Conservation (phyloP, 768 basidiomycete genomes). For the Gloeostereum incarnatum region DNA sequence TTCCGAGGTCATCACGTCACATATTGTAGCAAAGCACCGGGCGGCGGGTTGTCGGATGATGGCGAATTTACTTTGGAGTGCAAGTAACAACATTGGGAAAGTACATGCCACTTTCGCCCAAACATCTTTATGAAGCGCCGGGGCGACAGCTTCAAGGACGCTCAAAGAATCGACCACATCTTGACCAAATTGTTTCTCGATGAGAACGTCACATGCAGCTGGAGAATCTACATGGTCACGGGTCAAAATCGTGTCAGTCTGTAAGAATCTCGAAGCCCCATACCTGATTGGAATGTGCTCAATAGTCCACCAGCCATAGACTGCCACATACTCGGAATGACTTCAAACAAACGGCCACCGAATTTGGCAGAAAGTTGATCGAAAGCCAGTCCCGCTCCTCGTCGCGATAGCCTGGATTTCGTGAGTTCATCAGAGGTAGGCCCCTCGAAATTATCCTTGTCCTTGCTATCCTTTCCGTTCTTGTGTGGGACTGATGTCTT, state of each 20-base stretch:
- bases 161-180: constrained; percentile 91
- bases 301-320: constrained; percentile 78
- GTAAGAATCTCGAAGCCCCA: constrained; percentile 14
- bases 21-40: constrained; percentile 79
- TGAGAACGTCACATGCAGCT: constrained; percentile 48
- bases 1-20: constrained; percentile 74
- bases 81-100: constrained; percentile 69
- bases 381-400: constrained; percentile 84
- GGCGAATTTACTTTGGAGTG: constrained; percentile 79
- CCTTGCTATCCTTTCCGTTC: constrained; percentile 23
- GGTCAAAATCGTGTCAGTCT: not conserved
- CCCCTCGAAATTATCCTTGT: constrained; percentile 30
- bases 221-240: constrained; percentile 33
- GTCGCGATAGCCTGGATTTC: constrained; percentile 63
- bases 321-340: constrained; percentile 93
- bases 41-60: constrained; percentile 88
- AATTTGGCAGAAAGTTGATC: constrained; percentile 69
- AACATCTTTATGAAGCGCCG: constrained; percentile 62
- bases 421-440: constrained; percentile 44
- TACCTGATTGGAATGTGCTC: constrained; percentile 60
- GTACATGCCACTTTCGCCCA: constrained; percentile 60
- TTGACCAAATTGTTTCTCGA: constrained; percentile 73
- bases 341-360: constrained; percentile 58
- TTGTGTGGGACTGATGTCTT: constrained; percentile 10
- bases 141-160: constrained; percentile 74